Evolutionary conservation across 108 stramenopile genomes (phyloP), one percentile per base, ranked within the genome.

Genomic region (Nitzschia sp.): DNA sequence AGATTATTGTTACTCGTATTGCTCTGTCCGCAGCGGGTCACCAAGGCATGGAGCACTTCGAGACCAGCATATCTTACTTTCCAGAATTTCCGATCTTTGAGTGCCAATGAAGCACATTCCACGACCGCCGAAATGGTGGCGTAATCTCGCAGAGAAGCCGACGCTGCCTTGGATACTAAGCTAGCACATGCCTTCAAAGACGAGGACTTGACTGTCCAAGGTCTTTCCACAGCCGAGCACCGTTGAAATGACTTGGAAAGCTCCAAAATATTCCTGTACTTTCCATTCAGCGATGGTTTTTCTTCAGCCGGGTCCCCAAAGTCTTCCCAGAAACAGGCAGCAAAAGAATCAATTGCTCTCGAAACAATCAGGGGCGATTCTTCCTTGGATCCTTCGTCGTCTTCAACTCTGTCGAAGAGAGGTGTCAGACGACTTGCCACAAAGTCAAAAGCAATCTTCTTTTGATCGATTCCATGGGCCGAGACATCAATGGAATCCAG

Each of bases 31-130:
- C 69, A 60, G 56, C 92, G 80, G 67, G 63, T 29, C 25, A 81
- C 71, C 11, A 84, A 46, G 45, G 73, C 35, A 33, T 77, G 56
- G 56, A 80, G 41, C 3, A 77, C 23, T 27, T 66, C 22, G 0
- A 83, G 45, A 15, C 74, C 74, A 29, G 77, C 69, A 34, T 38
- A 46, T 36, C 75, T 53, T 26, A 93, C 92, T 76, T 78, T 83
- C 92, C 89, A 93, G 64, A 93, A 93, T 66, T 90, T 90, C 61
- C 78, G 81, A 63, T 93, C 92, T 50, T 82, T 84, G 44, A 84
- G 38, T 21, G 89, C 77, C 4, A 65, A 53, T 2, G 63, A 36
- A 21, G 84, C 78, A 53, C 69, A 77, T 19, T 80, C 72, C 26
- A 89, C 67, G 1, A 86, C 25, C 27, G 45, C 64, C 17, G 76